Base-by-base conservation (phyloP, 208 protist genomes). In the Spongospora subterranea region DNA sequence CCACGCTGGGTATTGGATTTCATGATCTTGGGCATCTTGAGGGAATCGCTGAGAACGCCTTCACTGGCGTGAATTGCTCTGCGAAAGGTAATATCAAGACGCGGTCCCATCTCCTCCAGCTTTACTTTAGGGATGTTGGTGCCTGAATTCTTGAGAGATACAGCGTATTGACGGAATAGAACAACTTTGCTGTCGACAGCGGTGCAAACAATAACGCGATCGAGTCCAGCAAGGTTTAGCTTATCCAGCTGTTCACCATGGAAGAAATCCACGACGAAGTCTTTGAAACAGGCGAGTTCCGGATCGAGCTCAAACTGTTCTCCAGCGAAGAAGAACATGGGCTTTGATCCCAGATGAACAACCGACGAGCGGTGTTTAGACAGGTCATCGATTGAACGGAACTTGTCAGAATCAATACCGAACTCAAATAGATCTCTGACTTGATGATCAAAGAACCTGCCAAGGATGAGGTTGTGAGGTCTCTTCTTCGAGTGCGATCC, bases 401-500 rank as follows among this genome's bases (percentile, higher is more conserved):
- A 93, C 54, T 91, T 91, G 29, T 92, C 6, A 1, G 29, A 13
- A 32, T 89, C 53, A 20, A 96, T 45, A 0, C 92, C 92, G 43
- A 96, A 88, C 77, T 96, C 95, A 32, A 95, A 88, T 94, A 96
- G 95, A 91, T 96, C 95, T 0, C 94, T 88, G 11, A 96, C 0
- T 0, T 94, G 91, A 71, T 94, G 66, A 71, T 96, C 89, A 77
- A 96, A 96, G 46, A 93, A 93, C 24, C 95, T 91, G 11, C 95
- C 95, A 0, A 96, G 43, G 0, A 96, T 90, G 6, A 96, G 71
- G 77, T 96, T 96, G 71, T 95, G 45, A n/a, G 94, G 94, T n/a
- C 95, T 89, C 90, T 96, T 96, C 88, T 96, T 96, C 41, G 45
- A 90, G 88, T 95, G 92, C 29, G 89, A 91, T 0, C 54, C 94